Evolutionary conservation across 345 rosid genomes (phyloP).

Genomic region (Gossypium australe): DNA sequence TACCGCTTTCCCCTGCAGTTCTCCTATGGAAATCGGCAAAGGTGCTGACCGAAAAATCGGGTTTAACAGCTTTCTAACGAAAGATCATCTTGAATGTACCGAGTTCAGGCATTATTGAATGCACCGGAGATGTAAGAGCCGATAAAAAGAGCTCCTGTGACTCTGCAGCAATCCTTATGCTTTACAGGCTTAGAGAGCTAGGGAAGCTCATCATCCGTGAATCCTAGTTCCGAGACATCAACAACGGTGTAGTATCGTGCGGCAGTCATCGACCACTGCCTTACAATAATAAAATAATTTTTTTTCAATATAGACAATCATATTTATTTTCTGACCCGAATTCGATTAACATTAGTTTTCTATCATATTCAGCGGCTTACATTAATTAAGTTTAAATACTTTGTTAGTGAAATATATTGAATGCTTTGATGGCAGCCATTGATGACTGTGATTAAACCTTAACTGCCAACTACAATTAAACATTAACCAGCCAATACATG

Average conservation of each 20-base stretch:
- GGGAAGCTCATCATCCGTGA: slow-evolving; percentile 38
- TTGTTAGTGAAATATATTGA: too few relatives aligned
- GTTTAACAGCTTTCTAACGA: slow-evolving; percentile 52
- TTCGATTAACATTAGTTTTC: too few relatives aligned
- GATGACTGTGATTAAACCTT: too few relatives aligned
- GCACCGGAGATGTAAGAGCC: slow-evolving; percentile 54
- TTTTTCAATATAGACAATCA: too few relatives aligned
- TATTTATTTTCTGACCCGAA: too few relatives aligned
- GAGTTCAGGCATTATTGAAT: slow-evolving; percentile 34
- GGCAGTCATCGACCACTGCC: not conserved
- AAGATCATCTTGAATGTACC: slow-evolving; percentile 49
- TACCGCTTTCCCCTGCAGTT: slow-evolving; percentile 31
- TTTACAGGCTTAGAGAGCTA: slow-evolving; percentile 46
- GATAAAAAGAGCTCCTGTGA: slow-evolving; percentile 83
- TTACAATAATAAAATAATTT: too few relatives aligned
- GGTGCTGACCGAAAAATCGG: slow-evolving; percentile 28
- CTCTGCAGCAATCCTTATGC: slow-evolving; percentile 61
- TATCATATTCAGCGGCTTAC: too few relatives aligned
- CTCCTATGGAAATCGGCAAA: slow-evolving; percentile 25
- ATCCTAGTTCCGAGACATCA: not conserved
- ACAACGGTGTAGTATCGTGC: not conserved
- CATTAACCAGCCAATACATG: too few relatives aligned
- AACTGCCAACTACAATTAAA: too few relatives aligned
- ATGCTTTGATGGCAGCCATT: too few relatives aligned
- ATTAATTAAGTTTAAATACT: too few relatives aligned